Evolutionary conservation across 2,329 filamentous ascomycete genomes (phyloP), one percentile per base, ranked within the genome.

Genomic region (Grosmannia clavigera): DNA sequence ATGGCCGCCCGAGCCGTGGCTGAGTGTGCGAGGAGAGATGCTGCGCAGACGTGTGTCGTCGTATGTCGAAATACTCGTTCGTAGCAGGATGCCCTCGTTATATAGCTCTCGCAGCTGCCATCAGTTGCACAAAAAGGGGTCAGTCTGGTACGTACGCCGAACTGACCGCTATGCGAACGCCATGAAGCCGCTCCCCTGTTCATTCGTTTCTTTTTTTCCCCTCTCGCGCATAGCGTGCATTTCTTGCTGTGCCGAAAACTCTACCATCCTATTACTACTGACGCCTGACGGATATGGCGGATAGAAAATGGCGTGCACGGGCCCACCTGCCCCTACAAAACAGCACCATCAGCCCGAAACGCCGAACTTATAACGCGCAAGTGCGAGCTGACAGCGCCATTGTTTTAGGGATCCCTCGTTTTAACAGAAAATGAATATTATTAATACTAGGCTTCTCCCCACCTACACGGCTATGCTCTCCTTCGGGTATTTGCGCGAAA

Each of bases 401-500:
- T 7, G 7, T 31, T 22, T 22, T 22, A 22, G 22, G 22, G 22
- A 22, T 22, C 1, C 22, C 22, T 22, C 1, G 22, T 22, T 22
- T 22, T 22, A 22, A 1, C 1, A 22, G 22, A 22, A 22, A 22
- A 22, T 1, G 22, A 22, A 22, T 40, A 40, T 40, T 40, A 40
- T 12, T 40, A 35, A 35, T n/a, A 35, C 33, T 35, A 35, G 29
- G 5, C 29, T 1, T 31, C 29, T 31, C 4, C 1, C 33, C 33
- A 35, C 43, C 19, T 19, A 46, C 14, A 46, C 19, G 4, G 19
- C 19, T 19, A n/a, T 43, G 14, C 16, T 43, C 40, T 51, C 27
- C 10, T 52, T 14, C 0, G 87, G 87, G 65, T 86, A 92, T 64
- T 79, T 82, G 66, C 77, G 81, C 5, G 87, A 84, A 77, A 90